Percentiles rank a stretch among this genome's conserved stretches.
phyloP scores from a whole-genome alignment of 2,329 filamentous ascomycete genomes.

The Pyrenophora teres region DNA sequence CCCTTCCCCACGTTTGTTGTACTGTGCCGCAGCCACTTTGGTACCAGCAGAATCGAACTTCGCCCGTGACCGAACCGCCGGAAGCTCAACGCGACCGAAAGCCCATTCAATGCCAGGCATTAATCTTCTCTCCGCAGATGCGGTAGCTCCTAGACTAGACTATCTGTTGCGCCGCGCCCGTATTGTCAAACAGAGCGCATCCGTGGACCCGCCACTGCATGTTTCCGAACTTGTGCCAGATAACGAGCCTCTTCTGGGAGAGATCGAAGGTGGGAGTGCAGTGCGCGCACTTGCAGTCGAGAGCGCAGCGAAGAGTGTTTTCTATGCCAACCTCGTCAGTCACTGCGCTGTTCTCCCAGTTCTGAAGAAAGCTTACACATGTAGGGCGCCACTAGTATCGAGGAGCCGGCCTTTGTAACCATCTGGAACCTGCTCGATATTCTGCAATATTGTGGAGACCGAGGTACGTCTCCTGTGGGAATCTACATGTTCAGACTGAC shows the following conservation, averaged over 20 bases:
- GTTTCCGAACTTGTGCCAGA: slow-evolving; percentile 46
- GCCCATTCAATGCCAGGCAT: slow-evolving; percentile 33
- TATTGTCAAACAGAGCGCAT: slow-evolving; percentile 46
- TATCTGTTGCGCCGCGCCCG: slow-evolving; percentile 50
- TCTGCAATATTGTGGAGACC: slow-evolving; percentile 83
- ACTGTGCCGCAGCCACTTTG: not conserved
- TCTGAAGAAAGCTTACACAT: slow-evolving; percentile 16
- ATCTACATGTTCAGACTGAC: slow-evolving; percentile 8
- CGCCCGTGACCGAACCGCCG: slow-evolving; percentile 5
- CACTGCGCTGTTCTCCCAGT: not conserved
- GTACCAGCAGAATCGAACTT: not conserved
- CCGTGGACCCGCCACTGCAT: slow-evolving; percentile 53
- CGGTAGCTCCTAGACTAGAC: slow-evolving; percentile 43
- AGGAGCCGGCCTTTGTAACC: slow-evolving; percentile 75
- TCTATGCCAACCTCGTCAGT: slow-evolving; percentile 78
- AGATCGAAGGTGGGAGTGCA: slow-evolving; percentile 53
- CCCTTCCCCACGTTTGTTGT: not conserved
- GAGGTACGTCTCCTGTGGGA: slow-evolving; percentile 57
- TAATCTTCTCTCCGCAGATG: slow-evolving; percentile 29
- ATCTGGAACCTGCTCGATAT: slow-evolving; percentile 96
- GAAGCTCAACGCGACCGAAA: slow-evolving; percentile 2
- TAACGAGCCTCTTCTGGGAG: slow-evolving; percentile 33
- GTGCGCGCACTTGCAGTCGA: slow-evolving; percentile 72
- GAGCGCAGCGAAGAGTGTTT: slow-evolving; percentile 78
- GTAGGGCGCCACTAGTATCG: slow-evolving; percentile 75